phyloP scores from a whole-genome alignment of 805 yeast genomes.

The Ogataea thermomethanolica region DNA sequence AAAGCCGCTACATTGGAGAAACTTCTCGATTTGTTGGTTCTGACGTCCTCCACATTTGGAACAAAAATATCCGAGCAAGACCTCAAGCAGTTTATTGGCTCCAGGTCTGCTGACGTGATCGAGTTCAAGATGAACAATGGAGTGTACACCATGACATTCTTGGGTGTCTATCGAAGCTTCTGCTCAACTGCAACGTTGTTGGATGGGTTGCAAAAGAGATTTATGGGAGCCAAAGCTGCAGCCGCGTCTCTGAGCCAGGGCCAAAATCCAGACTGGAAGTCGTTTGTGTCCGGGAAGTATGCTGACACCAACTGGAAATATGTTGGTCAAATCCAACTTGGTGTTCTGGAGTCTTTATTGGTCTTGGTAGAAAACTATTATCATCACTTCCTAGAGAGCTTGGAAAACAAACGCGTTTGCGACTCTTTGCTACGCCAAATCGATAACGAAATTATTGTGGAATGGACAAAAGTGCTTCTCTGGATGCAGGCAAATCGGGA shows the following conservation, averaged over 20 bases:
- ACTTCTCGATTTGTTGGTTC: constrained; percentile 74
- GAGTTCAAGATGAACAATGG: constrained; percentile 59
- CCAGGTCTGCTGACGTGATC: constrained; percentile 20
- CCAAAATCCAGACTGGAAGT: constrained; percentile 55
- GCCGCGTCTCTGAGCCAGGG: constrained; percentile 38
- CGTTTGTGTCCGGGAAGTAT: constrained; percentile 34
- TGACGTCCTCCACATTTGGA: constrained; percentile 60
- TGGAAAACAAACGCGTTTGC: constrained; percentile 54
- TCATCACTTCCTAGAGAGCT: constrained; percentile 68
- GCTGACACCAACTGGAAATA: constrained; percentile 56
- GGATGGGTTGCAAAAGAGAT: constrained; percentile 51
- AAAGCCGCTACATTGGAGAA: constrained; percentile 73
- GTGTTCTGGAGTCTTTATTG: constrained; percentile 72
- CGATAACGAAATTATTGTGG: constrained; percentile 58
- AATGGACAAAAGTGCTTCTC: constrained; percentile 43
- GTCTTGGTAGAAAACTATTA: constrained; percentile 71
- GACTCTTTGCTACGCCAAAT: constrained; percentile 62
- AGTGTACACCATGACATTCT: constrained; percentile 61
- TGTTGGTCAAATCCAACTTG: constrained; percentile 75
- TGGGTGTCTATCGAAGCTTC: constrained; percentile 66
- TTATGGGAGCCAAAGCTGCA: constrained; percentile 59
- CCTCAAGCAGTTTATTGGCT: constrained; percentile 34
- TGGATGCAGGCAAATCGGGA: constrained; percentile 22
- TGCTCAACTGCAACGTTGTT: constrained; percentile 53
- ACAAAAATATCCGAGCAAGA: constrained; percentile 41